Conservation (phyloP, 352 stramenopile genomes). For the Ophiocytium majus region DNA sequence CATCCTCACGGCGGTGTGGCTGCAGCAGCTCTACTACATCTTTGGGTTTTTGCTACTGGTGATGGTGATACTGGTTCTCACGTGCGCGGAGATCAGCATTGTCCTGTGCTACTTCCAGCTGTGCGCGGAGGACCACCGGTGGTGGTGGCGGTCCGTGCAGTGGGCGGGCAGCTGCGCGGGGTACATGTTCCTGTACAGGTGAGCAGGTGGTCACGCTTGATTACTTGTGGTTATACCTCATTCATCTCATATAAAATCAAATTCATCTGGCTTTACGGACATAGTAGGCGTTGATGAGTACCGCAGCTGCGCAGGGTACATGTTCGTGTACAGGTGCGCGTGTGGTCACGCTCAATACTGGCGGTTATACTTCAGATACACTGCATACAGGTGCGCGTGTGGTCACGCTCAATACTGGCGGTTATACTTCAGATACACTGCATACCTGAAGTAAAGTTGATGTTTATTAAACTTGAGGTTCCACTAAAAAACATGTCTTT, state of each 20-base stretch:
- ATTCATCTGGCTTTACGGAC: no score
- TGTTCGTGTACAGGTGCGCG: constrained; percentile 49
- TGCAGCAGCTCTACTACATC: constrained; percentile 79
- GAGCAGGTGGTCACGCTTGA: no score
- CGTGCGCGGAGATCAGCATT: constrained; percentile 96
- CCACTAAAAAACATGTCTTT: no score
- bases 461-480: no score
- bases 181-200: constrained; percentile 57
- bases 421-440: no score
- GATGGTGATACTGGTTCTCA: constrained; percentile 93
- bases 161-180: constrained; percentile 50
- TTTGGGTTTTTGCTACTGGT: constrained; percentile 99
- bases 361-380: no score
- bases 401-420: no score
- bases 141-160: constrained; percentile 58
- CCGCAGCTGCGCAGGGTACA: constrained; percentile 47
- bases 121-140: constrained; percentile 96
- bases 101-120: constrained; percentile 99
- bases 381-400: constrained; percentile 34
- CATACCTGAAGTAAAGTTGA: no score
- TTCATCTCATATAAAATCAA: no score
- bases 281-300: no score
- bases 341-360: no score
- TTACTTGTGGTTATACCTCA: no score
- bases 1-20: constrained; percentile 91